These are phyloP conservation scores for Cucurbita maxima DNA, from an alignment of 306 rosid species.

Conservation along the genomic window DNA sequence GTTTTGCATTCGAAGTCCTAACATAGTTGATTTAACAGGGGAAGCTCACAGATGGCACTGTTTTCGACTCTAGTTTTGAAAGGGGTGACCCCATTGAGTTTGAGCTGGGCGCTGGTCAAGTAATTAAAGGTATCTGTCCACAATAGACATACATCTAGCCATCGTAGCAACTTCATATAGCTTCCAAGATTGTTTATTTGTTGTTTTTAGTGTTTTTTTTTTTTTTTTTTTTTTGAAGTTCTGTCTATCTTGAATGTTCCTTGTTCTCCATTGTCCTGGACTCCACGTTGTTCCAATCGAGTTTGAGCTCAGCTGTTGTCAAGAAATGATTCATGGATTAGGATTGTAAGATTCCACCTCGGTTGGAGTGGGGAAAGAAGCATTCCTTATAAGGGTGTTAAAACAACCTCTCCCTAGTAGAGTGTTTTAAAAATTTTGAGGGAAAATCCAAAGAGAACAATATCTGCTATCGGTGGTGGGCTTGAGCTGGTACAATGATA, in stretches of 20 bases:
- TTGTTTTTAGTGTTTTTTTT: background rate
- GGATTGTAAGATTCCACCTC: background rate
- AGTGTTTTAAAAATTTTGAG: too few relatives aligned
- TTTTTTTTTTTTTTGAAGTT: background rate
- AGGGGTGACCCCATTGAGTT: conserved; percentile 74
- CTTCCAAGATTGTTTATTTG: background rate
- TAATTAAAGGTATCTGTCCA: conserved; percentile 62
- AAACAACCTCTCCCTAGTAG: too few relatives aligned
- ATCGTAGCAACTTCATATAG: background rate
- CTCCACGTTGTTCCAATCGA: background rate
- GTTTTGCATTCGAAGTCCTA: background rate
- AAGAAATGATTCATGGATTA: background rate
- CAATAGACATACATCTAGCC: background rate
- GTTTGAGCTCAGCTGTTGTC: background rate
- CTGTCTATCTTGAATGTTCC: background rate
- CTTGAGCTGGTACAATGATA: too few relatives aligned
- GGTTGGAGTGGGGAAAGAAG: too few relatives aligned
- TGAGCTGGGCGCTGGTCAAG: conserved; percentile 92
- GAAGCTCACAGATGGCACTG: conserved; percentile 94
- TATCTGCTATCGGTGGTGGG: too few relatives aligned
- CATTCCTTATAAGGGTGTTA: too few relatives aligned
- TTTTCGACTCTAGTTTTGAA: conserved; percentile 88
- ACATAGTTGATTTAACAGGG: conserved; percentile 40
- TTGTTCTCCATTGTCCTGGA: background rate
- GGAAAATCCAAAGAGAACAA: too few relatives aligned